phyloP scores from a whole-genome alignment of 225 moss, liverwort and hornwort genomes.

The Thuidium tamariscinum region DNA sequence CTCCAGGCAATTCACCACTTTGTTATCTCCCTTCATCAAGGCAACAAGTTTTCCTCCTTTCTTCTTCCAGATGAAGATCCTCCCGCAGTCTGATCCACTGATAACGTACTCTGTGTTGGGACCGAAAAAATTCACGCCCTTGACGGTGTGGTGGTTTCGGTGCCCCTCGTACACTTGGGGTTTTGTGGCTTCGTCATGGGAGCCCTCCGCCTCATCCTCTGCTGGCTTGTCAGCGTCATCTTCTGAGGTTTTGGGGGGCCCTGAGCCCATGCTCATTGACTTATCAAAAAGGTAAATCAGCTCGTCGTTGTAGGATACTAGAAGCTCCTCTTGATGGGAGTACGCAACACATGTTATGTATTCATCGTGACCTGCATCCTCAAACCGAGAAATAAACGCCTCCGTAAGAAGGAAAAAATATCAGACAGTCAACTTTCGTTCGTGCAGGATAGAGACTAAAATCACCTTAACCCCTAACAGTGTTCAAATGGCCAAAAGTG shows the following conservation, averaged over 20 bases:
- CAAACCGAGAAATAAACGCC: not conserved
- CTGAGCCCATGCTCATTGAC: slow-evolving; percentile 63
- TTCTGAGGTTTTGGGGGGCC: slow-evolving; percentile 23
- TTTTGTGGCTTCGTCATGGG: slow-evolving; percentile 1
- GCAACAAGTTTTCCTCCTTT: slow-evolving; percentile 61
- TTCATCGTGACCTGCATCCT: slow-evolving; percentile 39
- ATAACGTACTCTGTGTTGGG: slow-evolving; percentile 86
- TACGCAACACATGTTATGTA: slow-evolving; percentile 77
- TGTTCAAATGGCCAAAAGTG: not conserved
- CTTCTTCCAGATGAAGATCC: slow-evolving; percentile 94
- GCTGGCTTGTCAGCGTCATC: slow-evolving; percentile 5
- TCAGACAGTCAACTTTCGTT: not conserved
- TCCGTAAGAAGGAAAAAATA: not conserved
- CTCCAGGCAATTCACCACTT: slow-evolving; percentile 85
- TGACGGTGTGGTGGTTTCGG: slow-evolving; percentile 72
- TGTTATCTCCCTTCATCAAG: slow-evolving; percentile 60
- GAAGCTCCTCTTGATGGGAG: slow-evolving; percentile 84
- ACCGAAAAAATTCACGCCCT: slow-evolving; percentile 89
- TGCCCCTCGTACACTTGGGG: slow-evolving; percentile 82
- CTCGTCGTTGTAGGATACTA: slow-evolving; percentile 87
- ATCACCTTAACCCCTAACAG: not conserved
- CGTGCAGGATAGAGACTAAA: not conserved
- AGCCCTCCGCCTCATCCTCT: slow-evolving; percentile 23
- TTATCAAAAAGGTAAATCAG: slow-evolving; percentile 77
- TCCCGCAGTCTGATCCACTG: slow-evolving; percentile 88